Evolutionary conservation across 1,284 basidiomycete species (phyloP), one percentile per base, ranked within the genome.

Genomic region (Coniferiporia weirii): DNA sequence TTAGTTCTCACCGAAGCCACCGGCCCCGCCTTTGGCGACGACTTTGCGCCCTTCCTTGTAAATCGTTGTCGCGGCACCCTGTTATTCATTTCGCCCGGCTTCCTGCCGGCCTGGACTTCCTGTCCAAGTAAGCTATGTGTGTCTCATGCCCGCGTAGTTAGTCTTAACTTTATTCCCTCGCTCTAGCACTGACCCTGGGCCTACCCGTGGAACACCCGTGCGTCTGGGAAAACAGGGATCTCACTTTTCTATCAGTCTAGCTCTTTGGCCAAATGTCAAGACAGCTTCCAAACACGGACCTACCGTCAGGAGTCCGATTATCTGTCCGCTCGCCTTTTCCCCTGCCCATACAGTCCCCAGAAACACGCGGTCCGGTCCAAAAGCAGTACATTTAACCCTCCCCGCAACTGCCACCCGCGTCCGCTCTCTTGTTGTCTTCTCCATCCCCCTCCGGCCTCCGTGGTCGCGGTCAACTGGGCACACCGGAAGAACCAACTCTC

Each of bases 381-480:
- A 38, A 43, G 3, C 27, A 52, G 34, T 32, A 32, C 34, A 22
- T 35, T 46, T 47, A 15, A 13, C 35, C 20, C 32, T 49, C 40
- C 35, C 20, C 35, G 47, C 9, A 50, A 22, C 27, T 17, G 15
- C 27, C 53, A 46, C 27, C 46, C 4, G 40, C 52, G 34, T 47
- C 27, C 27, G 27, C 52, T 35, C 34, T 49, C 53, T 60, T 36
- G 47, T 22, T 27, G 27, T 27, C 27, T 27, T 27, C 35, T 32
- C 19, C 8, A 35, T 10, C 22, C 48, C 20, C 17, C 19, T 52
- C n/a, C 45, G 17, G 27, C 13, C 40, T 22, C 27, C 36, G 45
- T 38, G 50, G 49, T 38, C 34, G 12, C 59, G 60, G 60, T 54
- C 49, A 54, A 38, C 45, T 54, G 60, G 56, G 56, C 43, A 44